Evolutionary conservation across 2,329 filamentous ascomycete genomes (phyloP).

Genomic region (Fusarium begoniae): DNA sequence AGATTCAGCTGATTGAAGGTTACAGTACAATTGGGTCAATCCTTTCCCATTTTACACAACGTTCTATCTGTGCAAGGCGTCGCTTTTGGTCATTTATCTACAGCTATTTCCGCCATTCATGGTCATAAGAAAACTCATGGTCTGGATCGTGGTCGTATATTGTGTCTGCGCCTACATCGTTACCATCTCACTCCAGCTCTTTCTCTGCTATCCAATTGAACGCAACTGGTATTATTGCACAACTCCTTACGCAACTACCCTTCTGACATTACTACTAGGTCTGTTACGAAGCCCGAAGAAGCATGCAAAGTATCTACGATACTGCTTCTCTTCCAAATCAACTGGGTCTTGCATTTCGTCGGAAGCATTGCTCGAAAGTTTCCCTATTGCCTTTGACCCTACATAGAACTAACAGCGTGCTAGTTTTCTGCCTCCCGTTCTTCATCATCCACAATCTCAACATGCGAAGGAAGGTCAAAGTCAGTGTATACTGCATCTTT

Average conservation of each 20-base stretch:
- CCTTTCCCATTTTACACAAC: constrained; percentile 23
- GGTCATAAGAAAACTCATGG: constrained; percentile 1
- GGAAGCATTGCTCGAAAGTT: constrained; percentile 19
- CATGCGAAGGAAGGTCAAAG: constrained; percentile 10
- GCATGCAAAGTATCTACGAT: neutral
- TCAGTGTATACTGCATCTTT: constrained; percentile 28
- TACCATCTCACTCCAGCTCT: neutral
- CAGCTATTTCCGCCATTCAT: constrained; percentile 32
- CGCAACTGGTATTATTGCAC: constrained; percentile 34
- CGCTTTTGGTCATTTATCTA: constrained; percentile 22
- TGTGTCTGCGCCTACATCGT: neutral
- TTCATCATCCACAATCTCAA: constrained; percentile 18
- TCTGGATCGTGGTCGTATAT: constrained; percentile 12
- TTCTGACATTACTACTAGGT: too few species aligned
- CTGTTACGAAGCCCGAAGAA: neutral
- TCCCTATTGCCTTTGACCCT: accelerated
- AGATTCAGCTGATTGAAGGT: neutral
- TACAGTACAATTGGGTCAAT: constrained; percentile 1
- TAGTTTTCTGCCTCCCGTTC: constrained; percentile 20
- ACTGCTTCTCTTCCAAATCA: constrained; percentile 1
- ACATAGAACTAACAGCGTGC: accelerated
- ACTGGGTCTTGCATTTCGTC: constrained; percentile 18
- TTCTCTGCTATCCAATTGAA: constrained; percentile 20
- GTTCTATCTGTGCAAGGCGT: constrained; percentile 31
- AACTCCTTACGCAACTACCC: too few species aligned